phyloP scores from a whole-genome alignment of 2,329 filamentous ascomycete species.

The Elsinoe perseae region DNA sequence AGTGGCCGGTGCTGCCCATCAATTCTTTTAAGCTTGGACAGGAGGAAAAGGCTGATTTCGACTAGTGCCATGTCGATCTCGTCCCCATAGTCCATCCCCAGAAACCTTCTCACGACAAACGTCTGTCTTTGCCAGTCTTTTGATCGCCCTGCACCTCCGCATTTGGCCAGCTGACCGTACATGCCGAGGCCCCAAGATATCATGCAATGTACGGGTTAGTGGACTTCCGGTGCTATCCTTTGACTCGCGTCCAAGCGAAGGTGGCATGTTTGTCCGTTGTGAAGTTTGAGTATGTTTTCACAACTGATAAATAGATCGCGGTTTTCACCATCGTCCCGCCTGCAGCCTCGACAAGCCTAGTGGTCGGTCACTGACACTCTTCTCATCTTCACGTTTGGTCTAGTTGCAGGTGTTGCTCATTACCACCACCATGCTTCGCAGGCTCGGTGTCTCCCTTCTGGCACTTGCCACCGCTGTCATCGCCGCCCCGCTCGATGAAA shows the following conservation, averaged over 20 bases:
- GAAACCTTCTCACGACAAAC: background rate
- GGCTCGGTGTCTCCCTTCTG: slow-evolving; percentile 3
- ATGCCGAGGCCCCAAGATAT: background rate
- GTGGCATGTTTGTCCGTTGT: slow-evolving; percentile 1
- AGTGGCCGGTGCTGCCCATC: background rate
- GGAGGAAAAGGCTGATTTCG: background rate
- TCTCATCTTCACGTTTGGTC: background rate
- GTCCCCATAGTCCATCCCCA: background rate
- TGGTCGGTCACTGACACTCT: background rate
- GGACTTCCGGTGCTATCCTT: background rate
- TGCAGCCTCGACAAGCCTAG: background rate
- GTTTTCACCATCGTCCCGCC: background rate
- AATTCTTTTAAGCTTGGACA: background rate
- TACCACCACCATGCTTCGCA: slow-evolving; percentile 11
- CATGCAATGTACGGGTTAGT: slow-evolving; percentile 7
- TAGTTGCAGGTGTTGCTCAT: background rate
- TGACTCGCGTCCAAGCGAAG: background rate
- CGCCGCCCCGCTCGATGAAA: slow-evolving; percentile 16
- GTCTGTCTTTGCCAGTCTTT: background rate
- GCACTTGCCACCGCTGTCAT: slow-evolving; percentile 16
- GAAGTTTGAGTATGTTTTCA: background rate
- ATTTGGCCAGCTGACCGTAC: slow-evolving; percentile 2
- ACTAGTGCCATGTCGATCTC: slow-evolving; percentile 12
- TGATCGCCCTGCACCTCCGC: slow-evolving; percentile 7
- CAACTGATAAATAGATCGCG: background rate